Evolutionary conservation across 176 grass and related monocot genomes (phyloP).

Genomic region (Zizania latifolia): DNA sequence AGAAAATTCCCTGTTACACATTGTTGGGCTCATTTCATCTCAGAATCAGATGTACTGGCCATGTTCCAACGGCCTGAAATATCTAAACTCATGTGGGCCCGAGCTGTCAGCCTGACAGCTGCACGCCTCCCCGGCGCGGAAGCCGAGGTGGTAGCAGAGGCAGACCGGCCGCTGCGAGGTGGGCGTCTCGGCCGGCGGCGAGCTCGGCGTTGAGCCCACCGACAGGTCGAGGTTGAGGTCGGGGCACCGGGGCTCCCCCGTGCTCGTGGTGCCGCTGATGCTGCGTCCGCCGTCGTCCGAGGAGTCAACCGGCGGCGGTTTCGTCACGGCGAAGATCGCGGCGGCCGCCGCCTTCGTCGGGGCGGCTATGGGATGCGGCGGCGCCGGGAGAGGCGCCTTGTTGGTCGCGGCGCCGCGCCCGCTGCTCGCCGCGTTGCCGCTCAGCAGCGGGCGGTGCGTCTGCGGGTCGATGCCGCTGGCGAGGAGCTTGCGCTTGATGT

Average conservation of each 20-base stretch:
- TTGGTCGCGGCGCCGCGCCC: too few relatives aligned
- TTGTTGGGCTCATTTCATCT: neutral
- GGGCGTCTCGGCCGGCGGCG: conserved; percentile 39
- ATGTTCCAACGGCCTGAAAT: conserved; percentile 59
- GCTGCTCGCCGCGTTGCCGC: neutral
- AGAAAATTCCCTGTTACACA: conserved; percentile 26
- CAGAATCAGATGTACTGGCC: conserved; percentile 54
- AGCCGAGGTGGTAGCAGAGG: conserved; percentile 72
- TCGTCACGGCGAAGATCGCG: neutral
- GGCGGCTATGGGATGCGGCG: neutral
- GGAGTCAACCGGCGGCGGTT: neutral
- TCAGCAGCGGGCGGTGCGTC: conserved; percentile 44
- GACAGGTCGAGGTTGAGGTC: conserved; percentile 91
- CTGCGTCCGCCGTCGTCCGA: conserved; percentile 27
- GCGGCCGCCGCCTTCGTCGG: neutral
- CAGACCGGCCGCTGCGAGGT: conserved; percentile 39
- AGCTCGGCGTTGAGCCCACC: conserved; percentile 35
- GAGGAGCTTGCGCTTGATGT: conserved; percentile 80
- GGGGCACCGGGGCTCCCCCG: conserved; percentile 57
- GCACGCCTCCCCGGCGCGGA: conserved; percentile 49
- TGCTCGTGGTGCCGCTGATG: conserved; percentile 41
- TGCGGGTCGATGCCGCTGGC: conserved; percentile 70
- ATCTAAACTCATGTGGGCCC: conserved; percentile 32
- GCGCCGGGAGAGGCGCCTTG: neutral
- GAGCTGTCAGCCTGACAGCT: conserved; percentile 39